A percentile compares a stretch with the other conserved stretches of the same genome.
Evolutionary conservation across 331 rosid species (phyloP).

Genomic region (Ulmus americana): DNA sequence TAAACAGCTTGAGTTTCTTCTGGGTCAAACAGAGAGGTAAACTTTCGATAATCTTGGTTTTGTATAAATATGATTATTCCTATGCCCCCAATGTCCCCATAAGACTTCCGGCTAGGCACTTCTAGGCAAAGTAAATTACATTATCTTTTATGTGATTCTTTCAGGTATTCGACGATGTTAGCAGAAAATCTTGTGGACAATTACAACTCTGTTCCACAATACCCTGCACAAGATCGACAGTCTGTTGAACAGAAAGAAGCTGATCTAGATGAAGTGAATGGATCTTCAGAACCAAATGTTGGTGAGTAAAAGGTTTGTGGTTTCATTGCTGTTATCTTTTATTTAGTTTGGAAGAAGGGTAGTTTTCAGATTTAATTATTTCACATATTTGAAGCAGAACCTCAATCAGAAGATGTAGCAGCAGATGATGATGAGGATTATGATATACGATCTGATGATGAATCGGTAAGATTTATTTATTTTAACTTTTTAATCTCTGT

Average conservation of each 20-base stretch:
- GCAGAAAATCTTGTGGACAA: slow-evolving; percentile 91
- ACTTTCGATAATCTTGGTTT: slow-evolving; percentile 13
- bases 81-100: background rate
- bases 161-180: slow-evolving; percentile 94
- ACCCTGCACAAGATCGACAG: slow-evolving; percentile 30
- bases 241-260: slow-evolving; percentile 36
- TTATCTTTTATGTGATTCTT: slow-evolving; percentile 24
- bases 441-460: slow-evolving; percentile 55
- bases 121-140: slow-evolving; percentile 9
- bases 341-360: background rate
- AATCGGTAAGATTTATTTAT: slow-evolving; percentile 40
- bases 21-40: slow-evolving; percentile 98
- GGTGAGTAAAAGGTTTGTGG: slow-evolving; percentile 45
- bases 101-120: slow-evolving; percentile 10
- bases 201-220: slow-evolving; percentile 49
- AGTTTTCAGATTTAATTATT: background rate
- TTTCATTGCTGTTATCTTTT: background rate
- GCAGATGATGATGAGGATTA: slow-evolving; percentile 69
- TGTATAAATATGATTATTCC: background rate
- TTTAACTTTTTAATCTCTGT: background rate
- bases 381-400: slow-evolving; percentile 21
- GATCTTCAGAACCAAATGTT: slow-evolving; percentile 40
- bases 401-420: slow-evolving; percentile 37
- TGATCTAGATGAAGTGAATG: slow-evolving; percentile 32
- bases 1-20: slow-evolving; percentile 93